Evolutionary conservation across 306 rosid genomes (phyloP), one percentile per base, ranked within the genome.

Genomic region (Cucumis hystrix): DNA sequence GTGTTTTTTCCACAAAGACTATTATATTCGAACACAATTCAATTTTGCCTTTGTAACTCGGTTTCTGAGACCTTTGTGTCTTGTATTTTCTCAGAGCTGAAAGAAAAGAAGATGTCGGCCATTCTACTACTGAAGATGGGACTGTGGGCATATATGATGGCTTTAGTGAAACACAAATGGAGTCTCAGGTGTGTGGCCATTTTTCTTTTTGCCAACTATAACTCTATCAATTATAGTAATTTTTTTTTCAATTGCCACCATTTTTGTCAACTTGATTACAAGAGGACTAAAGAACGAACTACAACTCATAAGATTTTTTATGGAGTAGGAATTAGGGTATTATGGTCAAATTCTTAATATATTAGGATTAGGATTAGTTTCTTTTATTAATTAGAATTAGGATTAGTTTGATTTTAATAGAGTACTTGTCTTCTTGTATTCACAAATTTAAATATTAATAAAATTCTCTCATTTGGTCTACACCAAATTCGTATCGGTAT

Each of bases 101-200:
- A 63, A 87, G 86, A 65, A 87, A 86, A 30, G 92, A 86, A 39
- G 91, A 88, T 55, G 63, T 69, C 21, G 54, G 67, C 47, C 82
- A 87, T 70, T 80, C 87, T 77, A 23, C 25, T 23, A 23, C 25
- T 23, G 25, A 23, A 23, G 25, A 23, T 23, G 25, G 25, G 25
- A 23, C 25, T 23, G 25, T 23, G 25, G 25, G 25, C 25, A 23
- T 23, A 23, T 23, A 1, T 23, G 25, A 23, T 80, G 89, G 87
- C 23, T 92, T 94, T 69, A 92, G 98, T 75, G 98, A 94, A 85
- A 90, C 96, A 63, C 97, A 92, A 83, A 90, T 96, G 0, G 97
- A 95, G 23, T 95, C 98, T 76, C 97, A 95, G 98, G 98, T 95
- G 82, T 85, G 68, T 62, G 68, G 6, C 4, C 68, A 14, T 61